Evolutionary conservation across 164 flowering plant species (phyloP), one percentile per base, ranked within the genome.

Genomic region (Stephania cephalantha): DNA sequence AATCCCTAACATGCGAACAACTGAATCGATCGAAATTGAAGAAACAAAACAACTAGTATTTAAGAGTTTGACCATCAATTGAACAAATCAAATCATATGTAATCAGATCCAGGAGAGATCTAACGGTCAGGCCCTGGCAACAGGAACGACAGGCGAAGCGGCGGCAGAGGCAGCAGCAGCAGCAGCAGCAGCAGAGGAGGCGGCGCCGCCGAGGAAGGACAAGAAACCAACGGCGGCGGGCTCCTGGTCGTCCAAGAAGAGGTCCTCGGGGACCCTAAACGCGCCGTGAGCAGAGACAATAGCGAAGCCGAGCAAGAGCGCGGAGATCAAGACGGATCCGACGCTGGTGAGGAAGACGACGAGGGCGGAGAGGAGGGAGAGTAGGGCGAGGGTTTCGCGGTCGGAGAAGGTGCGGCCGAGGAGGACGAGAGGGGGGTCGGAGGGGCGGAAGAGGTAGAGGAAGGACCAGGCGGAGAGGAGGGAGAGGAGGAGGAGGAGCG

Each of bases 191-290:
- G 80, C 87, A 44, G 85, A 81, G 4, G 88, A 79, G 46, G 92
- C 86, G 9, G 91, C 85, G 15, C 85, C 86, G 30, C 88, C 87
- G 45, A 94, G 83, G 83, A 90, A 89, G 7, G 97, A 91, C 63
- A 94, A 83, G 83, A 94, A 87, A 9, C 98, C 93, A 6, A 85
- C 61, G 22, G 85, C 18, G 8, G 85, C 78, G 0, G 82, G 77
- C 55, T 89, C 92, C 67, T 84, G 91, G 35, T 90, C 95, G 46
- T 91, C 97, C 22, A 91, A 79, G 80, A 91, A 93, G 55, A 93
- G 80, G 79, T 93, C 97, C 50, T 93, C 97, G 0, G 96, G 94
- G 46, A 80, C 88, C 80, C 93, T 82, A 76, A 88, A 87, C 1
- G 93, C 87, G 1, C 94, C 97, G 65, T 92, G 97, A 55, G 79